Conservation (phyloP, 495 filamentous ascomycete genomes). For the Wilcoxina mikolae region DNA sequence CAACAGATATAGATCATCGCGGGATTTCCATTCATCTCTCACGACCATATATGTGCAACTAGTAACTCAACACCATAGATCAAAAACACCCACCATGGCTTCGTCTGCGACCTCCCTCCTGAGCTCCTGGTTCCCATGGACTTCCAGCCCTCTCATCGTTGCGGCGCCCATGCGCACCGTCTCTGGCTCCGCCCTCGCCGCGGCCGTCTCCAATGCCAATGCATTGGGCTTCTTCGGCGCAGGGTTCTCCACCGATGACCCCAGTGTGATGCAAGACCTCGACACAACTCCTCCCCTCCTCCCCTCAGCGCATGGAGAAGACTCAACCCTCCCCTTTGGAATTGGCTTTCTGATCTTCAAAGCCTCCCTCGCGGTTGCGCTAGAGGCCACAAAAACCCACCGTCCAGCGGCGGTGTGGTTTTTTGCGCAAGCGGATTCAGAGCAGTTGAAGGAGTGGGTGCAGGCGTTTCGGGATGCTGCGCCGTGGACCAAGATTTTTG, state of each 20-base stretch:
- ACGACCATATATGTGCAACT: too few species aligned
- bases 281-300: background rate
- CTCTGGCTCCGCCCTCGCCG: constrained; percentile 39
- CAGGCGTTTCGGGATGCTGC: constrained; percentile 27
- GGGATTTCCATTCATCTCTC: too few species aligned
- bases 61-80: too few species aligned
- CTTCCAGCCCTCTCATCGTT: constrained; percentile 41
- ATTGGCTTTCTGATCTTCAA: constrained; percentile 50
- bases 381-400: constrained; percentile 29
- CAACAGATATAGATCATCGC: too few species aligned
- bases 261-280: background rate
- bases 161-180: constrained; percentile 61
- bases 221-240: constrained; percentile 31
- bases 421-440: constrained; percentile 42
- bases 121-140: too few species aligned
- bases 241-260: constrained; percentile 27
- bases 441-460: constrained; percentile 44
- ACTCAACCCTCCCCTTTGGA: constrained; percentile 40
- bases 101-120: too few species aligned
- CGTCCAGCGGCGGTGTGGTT: constrained; percentile 57
- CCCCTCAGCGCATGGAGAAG: background rate
- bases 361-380: constrained; percentile 34
- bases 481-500: constrained; percentile 43
- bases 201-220: background rate
- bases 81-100: too few species aligned